These are phyloP conservation scores for Lecanicillium sp. DNA, from an alignment of 2,329 filamentous ascomycete species.

Conservation along the genomic window DNA sequence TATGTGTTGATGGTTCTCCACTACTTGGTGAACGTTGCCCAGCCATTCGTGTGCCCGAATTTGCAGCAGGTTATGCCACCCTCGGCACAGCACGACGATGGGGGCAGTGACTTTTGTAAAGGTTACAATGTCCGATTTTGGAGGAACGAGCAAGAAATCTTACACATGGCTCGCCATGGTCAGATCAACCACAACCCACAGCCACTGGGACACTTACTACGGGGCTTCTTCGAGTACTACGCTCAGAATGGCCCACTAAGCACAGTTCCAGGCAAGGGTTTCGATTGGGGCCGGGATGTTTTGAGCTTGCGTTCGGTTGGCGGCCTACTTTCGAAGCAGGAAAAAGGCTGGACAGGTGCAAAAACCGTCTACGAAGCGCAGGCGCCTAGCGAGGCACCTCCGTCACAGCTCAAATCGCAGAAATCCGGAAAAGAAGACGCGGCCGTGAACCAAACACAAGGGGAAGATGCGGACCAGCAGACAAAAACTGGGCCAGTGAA, in stretches of 20 bases:
- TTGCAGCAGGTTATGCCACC: slow-evolving; percentile 54
- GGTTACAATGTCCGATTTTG: slow-evolving; percentile 71
- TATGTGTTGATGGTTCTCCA: slow-evolving; percentile 91
- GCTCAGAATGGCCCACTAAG: slow-evolving; percentile 52
- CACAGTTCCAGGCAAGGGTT: slow-evolving; percentile 45
- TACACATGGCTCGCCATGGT: slow-evolving; percentile 46
- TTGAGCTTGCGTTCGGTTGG: slow-evolving; percentile 66
- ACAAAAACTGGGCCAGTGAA: slow-evolving; percentile 45
- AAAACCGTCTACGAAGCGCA: slow-evolving; percentile 57
- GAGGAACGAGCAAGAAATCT: slow-evolving; percentile 65
- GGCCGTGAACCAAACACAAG: slow-evolving; percentile 1
- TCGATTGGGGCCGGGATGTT: slow-evolving; percentile 75
- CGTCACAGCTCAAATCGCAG: slow-evolving; percentile 9
- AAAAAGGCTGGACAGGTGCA: slow-evolving; percentile 82
- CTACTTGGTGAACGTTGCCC: slow-evolving; percentile 75
- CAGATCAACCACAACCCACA: slow-evolving; percentile 62
- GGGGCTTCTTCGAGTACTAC: slow-evolving; percentile 86
- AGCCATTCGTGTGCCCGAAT: slow-evolving; percentile 78
- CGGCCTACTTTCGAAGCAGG: slow-evolving; percentile 64
- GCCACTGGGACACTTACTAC: slow-evolving; percentile 61
- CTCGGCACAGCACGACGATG: slow-evolving; percentile 14
- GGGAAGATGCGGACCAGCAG: slow-evolving; percentile 15
- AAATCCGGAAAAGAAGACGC: slow-evolving; percentile 14
- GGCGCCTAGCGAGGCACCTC: slow-evolving; percentile 15
- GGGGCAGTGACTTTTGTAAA: slow-evolving; percentile 36